These are phyloP conservation scores for Domatiomyces catenatus DNA, from an alignment of 2,329 filamentous ascomycete genomes.

Conservation along the genomic window DNA sequence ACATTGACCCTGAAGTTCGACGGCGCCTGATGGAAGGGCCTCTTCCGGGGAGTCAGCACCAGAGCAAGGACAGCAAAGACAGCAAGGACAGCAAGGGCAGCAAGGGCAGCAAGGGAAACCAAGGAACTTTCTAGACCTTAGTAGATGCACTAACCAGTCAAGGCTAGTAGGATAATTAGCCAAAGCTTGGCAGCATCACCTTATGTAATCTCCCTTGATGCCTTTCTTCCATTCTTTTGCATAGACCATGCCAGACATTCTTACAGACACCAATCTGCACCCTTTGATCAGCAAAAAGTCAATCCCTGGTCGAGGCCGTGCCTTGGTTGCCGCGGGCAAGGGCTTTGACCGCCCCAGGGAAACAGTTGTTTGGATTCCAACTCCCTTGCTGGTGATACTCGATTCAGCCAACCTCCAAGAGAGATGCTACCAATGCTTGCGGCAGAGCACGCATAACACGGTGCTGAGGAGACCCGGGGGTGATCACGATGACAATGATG, in stretches of 20 bases:
- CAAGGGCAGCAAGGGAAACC: too few relatives aligned
- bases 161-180: too few relatives aligned
- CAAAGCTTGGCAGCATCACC: too few relatives aligned
- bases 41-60: too few relatives aligned
- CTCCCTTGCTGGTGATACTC: slow-evolving; percentile 40
- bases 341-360: slow-evolving; percentile 28
- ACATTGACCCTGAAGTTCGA: background rate
- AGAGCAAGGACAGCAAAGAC: background rate
- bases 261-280: slow-evolving; percentile 29
- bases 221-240: background rate
- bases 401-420: slow-evolving; percentile 36
- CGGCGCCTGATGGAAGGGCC: background rate
- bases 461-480: slow-evolving; percentile 1
- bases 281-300: slow-evolving; percentile 37
- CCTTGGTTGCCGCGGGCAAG: slow-evolving; percentile 6
- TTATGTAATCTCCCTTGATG: too few relatives aligned
- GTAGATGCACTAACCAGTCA: too few relatives aligned
- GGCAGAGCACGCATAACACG: slow-evolving; percentile 20
- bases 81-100: background rate
- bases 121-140: too few relatives aligned
- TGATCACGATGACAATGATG: slow-evolving; percentile 12
- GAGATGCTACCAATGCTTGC: slow-evolving; percentile 44
- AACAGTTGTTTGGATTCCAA: slow-evolving; percentile 31
- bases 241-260: background rate
- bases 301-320: slow-evolving; percentile 7